Conservation (phyloP, 371 early-diverging fungal species). For the Rhizopus stolonifer region DNA sequence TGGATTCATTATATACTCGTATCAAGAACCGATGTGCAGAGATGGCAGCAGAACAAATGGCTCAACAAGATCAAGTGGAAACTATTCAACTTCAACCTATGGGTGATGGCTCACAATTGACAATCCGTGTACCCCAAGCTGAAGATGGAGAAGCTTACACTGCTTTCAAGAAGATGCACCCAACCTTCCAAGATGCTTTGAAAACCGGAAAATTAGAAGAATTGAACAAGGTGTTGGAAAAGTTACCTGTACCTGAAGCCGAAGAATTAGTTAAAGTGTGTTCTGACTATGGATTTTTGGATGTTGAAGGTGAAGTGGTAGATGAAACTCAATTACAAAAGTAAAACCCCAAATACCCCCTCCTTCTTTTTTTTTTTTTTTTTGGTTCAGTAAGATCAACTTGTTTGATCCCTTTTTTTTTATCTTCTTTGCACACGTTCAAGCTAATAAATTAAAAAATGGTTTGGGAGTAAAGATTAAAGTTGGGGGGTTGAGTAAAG, state of each 20-base stretch:
- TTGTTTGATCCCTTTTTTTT: too few relatives aligned
- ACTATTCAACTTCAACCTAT: slow-evolving; percentile 72
- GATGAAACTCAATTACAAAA: slow-evolving; percentile 34
- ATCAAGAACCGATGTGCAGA: slow-evolving; percentile 77
- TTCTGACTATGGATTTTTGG: slow-evolving; percentile 73
- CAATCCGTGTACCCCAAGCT: slow-evolving; percentile 39
- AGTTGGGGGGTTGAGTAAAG: too few relatives aligned
- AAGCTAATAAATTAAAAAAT: too few relatives aligned
- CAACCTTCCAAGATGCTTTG: slow-evolving; percentile 74
- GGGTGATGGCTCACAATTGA: slow-evolving; percentile 62
- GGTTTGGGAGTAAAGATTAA: too few relatives aligned
- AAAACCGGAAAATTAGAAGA: slow-evolving; percentile 73
- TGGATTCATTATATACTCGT: slow-evolving; percentile 76
- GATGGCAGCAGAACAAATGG: slow-evolving; percentile 58
- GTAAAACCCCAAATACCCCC: background rate
- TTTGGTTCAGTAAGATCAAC: background rate
- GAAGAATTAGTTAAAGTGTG: slow-evolving; percentile 74
- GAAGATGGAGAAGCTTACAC: slow-evolving; percentile 55
- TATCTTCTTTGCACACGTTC: too few relatives aligned
- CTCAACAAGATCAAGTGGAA: slow-evolving; percentile 61
- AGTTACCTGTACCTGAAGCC: slow-evolving; percentile 67
- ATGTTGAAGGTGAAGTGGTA: slow-evolving; percentile 59
- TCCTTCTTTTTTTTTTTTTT: background rate
- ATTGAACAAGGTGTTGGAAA: slow-evolving; percentile 79
- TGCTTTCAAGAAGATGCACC: slow-evolving; percentile 71